Evolutionary conservation across 345 rosid genomes (phyloP).

Genomic region (Salix exigua): DNA sequence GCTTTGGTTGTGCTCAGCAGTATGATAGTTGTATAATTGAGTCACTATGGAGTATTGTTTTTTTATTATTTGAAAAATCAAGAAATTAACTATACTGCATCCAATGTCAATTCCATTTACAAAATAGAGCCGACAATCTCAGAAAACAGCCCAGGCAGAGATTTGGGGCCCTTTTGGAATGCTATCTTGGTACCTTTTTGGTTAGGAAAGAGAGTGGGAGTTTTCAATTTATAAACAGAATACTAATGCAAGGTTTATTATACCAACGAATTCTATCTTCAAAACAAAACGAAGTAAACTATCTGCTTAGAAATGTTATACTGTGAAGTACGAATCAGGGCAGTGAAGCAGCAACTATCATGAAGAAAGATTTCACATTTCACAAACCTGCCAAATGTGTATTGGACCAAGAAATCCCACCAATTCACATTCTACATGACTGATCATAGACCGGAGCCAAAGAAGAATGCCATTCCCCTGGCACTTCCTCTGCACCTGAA

Average conservation of each 20-base stretch:
- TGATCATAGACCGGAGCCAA: constrained; percentile 79
- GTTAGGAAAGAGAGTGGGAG: background rate
- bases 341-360: background rate
- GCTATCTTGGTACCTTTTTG: background rate
- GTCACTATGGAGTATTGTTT: background rate
- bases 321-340: constrained; percentile 8
- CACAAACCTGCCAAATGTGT: constrained; percentile 94
- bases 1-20: background rate
- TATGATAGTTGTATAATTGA: background rate
- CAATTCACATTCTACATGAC: constrained; percentile 67
- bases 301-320: background rate
- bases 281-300: background rate
- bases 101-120: background rate
- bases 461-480: constrained; percentile 54
- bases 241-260: background rate
- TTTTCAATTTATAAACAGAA: background rate
- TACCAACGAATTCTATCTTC: background rate
- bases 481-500: constrained; percentile 67
- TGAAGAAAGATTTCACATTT: constrained; percentile 3
- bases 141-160: background rate
- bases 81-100: background rate
- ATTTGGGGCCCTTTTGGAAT: background rate
- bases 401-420: constrained; percentile 68
- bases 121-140: background rate
- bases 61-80: background rate